These are phyloP conservation scores for Sphagnum tenellum DNA, from an alignment of 225 moss, liverwort and hornwort species.

Conservation along the genomic window DNA sequence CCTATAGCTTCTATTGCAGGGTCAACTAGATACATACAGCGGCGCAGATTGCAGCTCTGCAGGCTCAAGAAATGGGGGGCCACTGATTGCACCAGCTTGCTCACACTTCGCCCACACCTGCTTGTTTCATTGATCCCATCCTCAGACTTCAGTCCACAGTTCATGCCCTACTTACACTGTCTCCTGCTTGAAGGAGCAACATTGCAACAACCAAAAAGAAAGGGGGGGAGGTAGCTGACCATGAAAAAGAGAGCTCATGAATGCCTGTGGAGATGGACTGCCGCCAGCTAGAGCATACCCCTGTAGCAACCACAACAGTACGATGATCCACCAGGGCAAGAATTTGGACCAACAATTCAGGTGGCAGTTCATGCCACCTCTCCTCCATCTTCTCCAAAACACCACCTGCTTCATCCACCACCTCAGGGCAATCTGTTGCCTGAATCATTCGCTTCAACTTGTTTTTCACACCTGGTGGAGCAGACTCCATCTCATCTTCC, in stretches of 20 bases:
- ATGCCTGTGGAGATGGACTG: slow-evolving; percentile 75
- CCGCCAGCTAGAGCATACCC: slow-evolving; percentile 85
- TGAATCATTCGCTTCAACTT: slow-evolving; percentile 81
- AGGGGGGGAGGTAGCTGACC: slow-evolving; percentile 25
- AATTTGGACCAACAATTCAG: slow-evolving; percentile 84
- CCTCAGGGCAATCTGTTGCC: slow-evolving; percentile 20
- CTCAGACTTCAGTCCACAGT: too few relatives aligned
- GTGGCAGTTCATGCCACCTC: slow-evolving; percentile 86
- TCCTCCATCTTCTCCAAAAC: slow-evolving; percentile 40
- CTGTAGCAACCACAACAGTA: slow-evolving; percentile 67
- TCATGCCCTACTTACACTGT: neutral
- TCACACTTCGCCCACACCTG: slow-evolving; percentile 92
- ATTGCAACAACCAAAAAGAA: neutral
- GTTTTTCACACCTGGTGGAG: slow-evolving; percentile 69
- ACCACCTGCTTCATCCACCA: slow-evolving; percentile 25
- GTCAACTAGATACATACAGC: slow-evolving; percentile 61
- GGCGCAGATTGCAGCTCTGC: slow-evolving; percentile 64
- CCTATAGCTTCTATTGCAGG: slow-evolving; percentile 67
- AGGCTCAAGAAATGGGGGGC: slow-evolving; percentile 78
- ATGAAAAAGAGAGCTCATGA: slow-evolving; percentile 75
- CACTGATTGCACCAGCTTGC: slow-evolving; percentile 77
- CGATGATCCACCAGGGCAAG: slow-evolving; percentile 70
- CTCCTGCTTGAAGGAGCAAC: neutral
- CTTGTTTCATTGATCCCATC: neutral
- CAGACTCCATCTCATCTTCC: slow-evolving; percentile 88